Evolutionary conservation across 805 yeast genomes (phyloP).

Genomic region (Teunomyces pallodes): DNA sequence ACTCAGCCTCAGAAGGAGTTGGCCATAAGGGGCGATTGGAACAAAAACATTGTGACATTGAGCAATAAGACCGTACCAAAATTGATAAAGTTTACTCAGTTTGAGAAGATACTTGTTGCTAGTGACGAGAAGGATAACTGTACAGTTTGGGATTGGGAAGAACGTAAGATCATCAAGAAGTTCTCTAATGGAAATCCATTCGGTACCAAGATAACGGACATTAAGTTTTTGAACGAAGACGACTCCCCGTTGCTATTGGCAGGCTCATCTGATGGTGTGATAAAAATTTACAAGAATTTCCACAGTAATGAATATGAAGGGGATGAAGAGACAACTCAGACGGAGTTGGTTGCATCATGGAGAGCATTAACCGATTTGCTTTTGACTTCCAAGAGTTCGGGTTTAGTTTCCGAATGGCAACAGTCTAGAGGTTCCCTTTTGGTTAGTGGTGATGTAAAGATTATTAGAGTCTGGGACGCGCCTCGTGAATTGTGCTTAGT

Average conservation of each 20-base stretch:
- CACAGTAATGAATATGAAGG: constrained; percentile 37
- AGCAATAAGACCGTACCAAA: constrained; percentile 81
- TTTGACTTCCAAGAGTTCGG: constrained; percentile 76
- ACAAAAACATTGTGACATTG: constrained; percentile 52
- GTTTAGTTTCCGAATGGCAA: constrained; percentile 92
- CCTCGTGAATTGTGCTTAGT: constrained; percentile 83
- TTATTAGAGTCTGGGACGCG: constrained; percentile 94
- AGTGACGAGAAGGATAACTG: constrained; percentile 83
- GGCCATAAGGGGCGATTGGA: constrained; percentile 87
- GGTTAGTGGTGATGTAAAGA: constrained; percentile 92
- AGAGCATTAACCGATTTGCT: constrained; percentile 85
- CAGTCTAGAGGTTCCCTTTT: constrained; percentile 88
- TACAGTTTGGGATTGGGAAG: constrained; percentile 86
- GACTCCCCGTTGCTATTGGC: constrained; percentile 81
- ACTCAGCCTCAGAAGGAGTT: constrained; percentile 88
- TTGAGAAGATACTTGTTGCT: constrained; percentile 77
- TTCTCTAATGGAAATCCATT: constrained; percentile 83
- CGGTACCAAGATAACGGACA: constrained; percentile 85
- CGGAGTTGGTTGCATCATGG: constrained; percentile 82
- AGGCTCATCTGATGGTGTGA: constrained; percentile 94
- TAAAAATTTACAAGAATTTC: constrained; percentile 78
- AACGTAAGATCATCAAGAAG: constrained; percentile 52
- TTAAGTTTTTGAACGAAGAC: constrained; percentile 87
- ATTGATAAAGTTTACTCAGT: constrained; percentile 78
- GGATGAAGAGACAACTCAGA: constrained; percentile 15